Base-by-base conservation (phyloP, 139 green algal genomes). In the Asterochloris sp. region DNA sequence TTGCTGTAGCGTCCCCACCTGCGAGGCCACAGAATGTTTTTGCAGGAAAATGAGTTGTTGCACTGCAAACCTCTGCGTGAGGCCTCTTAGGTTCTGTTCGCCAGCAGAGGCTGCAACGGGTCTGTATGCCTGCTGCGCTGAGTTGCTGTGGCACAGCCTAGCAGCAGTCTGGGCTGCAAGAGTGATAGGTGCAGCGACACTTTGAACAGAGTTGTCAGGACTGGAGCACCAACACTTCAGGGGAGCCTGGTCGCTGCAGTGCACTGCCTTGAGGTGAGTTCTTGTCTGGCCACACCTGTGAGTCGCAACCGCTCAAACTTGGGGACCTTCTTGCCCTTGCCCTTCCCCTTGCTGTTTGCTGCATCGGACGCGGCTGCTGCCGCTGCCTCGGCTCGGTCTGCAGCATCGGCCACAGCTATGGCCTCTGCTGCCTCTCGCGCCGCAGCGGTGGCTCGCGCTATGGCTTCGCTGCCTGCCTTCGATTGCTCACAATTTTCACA, bases 271-370 rank as follows among this genome's bases (percentile, higher is more conserved):
- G 66, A 13, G 6, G 66, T 71, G 66, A 23, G 6, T 71, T 23
- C 21, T 71, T 71, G 14, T 24, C 14, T 15, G 82, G 69, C 67
- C 16, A 21, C 62, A 81, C 77, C 85, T 47, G 77, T 85, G 11
- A 88, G 21, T 61, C 81, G 66, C 26, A 88, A 54, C 23, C 85
- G 69, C 85, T 88, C 81, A 75, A 86, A 85, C 74, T 89, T 89
- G 21, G 80, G 61, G 61, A 78, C 26, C 63, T 84, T 74, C 74
- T 76, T 82, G 26, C 64, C 69, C 73, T 76, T 75, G n/a, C 76
- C 69, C 47, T 28, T 14, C 47, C 11, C 73, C 23, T 66, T 16
- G 16, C 21, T 24, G 24, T 21, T 13, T 54, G 54, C 67, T 21
- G 26, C 60, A 61, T 38, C 29, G 11, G 27, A 14, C 4, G 24